phyloP scores from a whole-genome alignment of 2,329 filamentous ascomycete species.

The Pezicula rhizophila region DNA sequence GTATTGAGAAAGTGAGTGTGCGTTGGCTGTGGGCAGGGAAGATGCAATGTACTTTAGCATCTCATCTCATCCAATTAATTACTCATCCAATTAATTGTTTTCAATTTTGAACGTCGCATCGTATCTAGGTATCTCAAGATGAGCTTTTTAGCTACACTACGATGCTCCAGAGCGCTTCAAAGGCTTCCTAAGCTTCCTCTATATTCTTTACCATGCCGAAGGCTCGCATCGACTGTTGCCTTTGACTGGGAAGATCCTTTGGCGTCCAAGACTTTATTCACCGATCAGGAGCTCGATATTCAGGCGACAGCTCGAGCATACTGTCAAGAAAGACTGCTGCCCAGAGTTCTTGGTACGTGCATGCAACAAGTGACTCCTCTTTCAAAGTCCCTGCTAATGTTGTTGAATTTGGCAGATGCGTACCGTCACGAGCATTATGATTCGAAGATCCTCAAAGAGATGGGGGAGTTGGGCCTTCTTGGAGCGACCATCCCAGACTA shows the following conservation, averaged over 20 bases:
- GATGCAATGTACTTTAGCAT: too few relatives aligned
- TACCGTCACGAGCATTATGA: slow-evolving; percentile 87
- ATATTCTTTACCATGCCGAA: not conserved
- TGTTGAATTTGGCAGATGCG: slow-evolving; percentile 53
- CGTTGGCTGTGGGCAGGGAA: too few relatives aligned
- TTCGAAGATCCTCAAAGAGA: slow-evolving; percentile 77
- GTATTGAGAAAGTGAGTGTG: too few relatives aligned
- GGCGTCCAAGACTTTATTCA: slow-evolving; percentile 66
- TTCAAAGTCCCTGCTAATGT: too few relatives aligned
- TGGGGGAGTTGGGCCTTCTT: slow-evolving; percentile 83
- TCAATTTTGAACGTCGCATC: too few relatives aligned
- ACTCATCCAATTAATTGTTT: too few relatives aligned
- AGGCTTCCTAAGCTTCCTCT: too few relatives aligned
- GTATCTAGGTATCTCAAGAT: too few relatives aligned
- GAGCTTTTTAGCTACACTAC: not conserved
- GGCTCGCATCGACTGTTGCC: too few relatives aligned
- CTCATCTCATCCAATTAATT: too few relatives aligned
- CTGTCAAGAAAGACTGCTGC: slow-evolving; percentile 83
- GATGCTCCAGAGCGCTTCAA: not conserved
- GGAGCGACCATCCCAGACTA: slow-evolving; percentile 84
- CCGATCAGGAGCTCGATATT: slow-evolving; percentile 86
- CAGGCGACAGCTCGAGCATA: slow-evolving; percentile 87
- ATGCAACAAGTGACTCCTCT: slow-evolving; percentile 9
- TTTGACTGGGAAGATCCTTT: slow-evolving; percentile 96
- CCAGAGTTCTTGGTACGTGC: slow-evolving; percentile 70